Evolutionary conservation across 805 yeast species (phyloP), one percentile per base, ranked within the genome.

Genomic region (Spathaspora arborariae): DNA sequence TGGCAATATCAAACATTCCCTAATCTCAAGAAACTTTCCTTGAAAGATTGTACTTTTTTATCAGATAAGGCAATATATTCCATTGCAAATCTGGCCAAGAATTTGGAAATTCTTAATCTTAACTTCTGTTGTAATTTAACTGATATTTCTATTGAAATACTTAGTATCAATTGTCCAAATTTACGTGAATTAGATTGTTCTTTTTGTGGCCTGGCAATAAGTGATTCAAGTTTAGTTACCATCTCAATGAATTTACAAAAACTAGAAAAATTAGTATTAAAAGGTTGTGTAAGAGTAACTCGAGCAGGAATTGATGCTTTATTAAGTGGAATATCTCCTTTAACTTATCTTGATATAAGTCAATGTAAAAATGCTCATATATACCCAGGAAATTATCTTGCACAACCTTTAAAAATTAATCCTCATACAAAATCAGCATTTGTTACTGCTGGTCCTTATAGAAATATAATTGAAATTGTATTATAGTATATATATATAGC

Each of bases 201-300:
- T 8, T 86, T 84, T 56, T 86, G 92, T 63, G 92, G 92, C 3
- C 76, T 85, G 24, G 91, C 92, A 1, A 89, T 86, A 4, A 81
- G 88, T 56, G 92, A 86, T 55, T 74, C 82, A 15, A 80, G 89
- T 1, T 60, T 85, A 35, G 72, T 80, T 33, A 77, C 84, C 0
- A 72, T 86, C 8, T 79, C 87, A 2, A 59, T 79, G 27, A 78
- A 81, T 51, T 64, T 85, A 50, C 65, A 73, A 45, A 57, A 68
- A 27, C 61, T 86, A 51, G 74, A 75, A 45, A 58, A 65, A 19
- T 65, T 86, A 44, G 65, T 68, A 2, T 69, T 85, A 16, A 80
- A 79, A 45, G 92, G 94, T 1, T 86, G 94, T 64, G 74, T 84
- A 9, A 70, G 91, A 51, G 91, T 84, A 7, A 86, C 92, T 1